Evolutionary conservation across 2,329 filamentous ascomycete genomes (phyloP).

Genomic region (Dactylella cylindrospora): DNA sequence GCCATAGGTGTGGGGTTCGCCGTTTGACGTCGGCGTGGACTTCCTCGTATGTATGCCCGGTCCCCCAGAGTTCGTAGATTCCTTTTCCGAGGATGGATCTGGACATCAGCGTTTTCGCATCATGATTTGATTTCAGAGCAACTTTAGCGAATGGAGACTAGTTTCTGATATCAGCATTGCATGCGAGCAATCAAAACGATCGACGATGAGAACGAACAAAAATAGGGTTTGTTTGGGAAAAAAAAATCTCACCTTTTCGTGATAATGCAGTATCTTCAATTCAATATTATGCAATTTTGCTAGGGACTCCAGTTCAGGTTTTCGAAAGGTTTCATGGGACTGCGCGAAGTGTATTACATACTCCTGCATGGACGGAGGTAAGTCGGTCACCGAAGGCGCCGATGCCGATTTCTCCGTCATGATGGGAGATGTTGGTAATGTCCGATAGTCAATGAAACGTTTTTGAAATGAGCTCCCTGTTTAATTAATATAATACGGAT

Average conservation of each 20-base stretch:
- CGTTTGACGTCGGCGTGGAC: conserved; percentile 67
- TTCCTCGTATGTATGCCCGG: conserved; percentile 65
- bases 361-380: conserved; percentile 56
- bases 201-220: conserved; percentile 11
- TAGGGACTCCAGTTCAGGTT: conserved; percentile 78
- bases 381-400: conserved; percentile 10
- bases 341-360: conserved; percentile 90
- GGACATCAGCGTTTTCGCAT: conserved; percentile 67
- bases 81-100: conserved; percentile 79
- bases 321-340: conserved; percentile 84
- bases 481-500: too few relatives aligned
- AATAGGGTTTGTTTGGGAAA: conserved; percentile 5
- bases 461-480: too few relatives aligned
- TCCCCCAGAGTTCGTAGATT: conserved; percentile 88
- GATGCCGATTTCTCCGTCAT: conserved; percentile 6
- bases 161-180: conserved; percentile 21
- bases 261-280: conserved; percentile 74
- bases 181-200: conserved; percentile 10
- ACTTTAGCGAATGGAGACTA: conserved; percentile 87
- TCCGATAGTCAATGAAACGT: neutral
- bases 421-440: neutral
- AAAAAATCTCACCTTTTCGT: conserved; percentile 63
- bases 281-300: conserved; percentile 68
- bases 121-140: conserved; percentile 64
- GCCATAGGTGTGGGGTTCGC: conserved; percentile 67